Base-by-base conservation (phyloP, 2,329 filamentous ascomycete genomes). In the Catunica adiposa region DNA sequence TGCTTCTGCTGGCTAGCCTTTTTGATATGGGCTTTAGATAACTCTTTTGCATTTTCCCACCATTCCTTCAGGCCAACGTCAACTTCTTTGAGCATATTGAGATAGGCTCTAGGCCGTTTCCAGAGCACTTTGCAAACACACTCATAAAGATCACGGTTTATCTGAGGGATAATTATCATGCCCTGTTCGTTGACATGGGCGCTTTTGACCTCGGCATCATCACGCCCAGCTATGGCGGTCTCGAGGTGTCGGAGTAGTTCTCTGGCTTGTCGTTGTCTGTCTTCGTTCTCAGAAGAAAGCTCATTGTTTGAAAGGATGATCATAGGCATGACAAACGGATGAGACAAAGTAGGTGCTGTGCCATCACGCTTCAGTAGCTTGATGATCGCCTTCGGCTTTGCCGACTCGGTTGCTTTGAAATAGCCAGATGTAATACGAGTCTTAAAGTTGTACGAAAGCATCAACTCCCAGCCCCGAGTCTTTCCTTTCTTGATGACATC, bases 401-500 rank as follows among this genome's bases (percentile, higher is more conserved):
- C 79, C 55, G 72, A 75, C 31, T 72, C 65, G 1, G 79, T 82
- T 57, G 79, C 78, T 67, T 82, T 82, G 62, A 77, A 71, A 64
- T 73, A 82, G 55, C 79, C 79, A 1, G 75, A 77, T 1, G 79
- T 82, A 60, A 80, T 71, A 60, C 69, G 67, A 1, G 72, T 74
- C 11, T 65, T 68, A 66, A 81, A 74, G 50, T 71, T 73, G 65
- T 82, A 71, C 2, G 77, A 79, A 38, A 82, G 71, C 70, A 79
- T 79, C 56, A 81, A 70, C 66, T 82, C 79, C 77, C 78, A 82
- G 47, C 79, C 79, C 56, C 79, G 74, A 15, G 79, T 82, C 62
- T 71, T 72, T 59, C 77, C 78, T 67, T 78, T 80, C 64, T 82
- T 82, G 53, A 77, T 75, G 34, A 82, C 79, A 62, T 82, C 79